Conservation (phyloP, 352 stramenopile genomes). For the Globisporangium cederbergense region DNA sequence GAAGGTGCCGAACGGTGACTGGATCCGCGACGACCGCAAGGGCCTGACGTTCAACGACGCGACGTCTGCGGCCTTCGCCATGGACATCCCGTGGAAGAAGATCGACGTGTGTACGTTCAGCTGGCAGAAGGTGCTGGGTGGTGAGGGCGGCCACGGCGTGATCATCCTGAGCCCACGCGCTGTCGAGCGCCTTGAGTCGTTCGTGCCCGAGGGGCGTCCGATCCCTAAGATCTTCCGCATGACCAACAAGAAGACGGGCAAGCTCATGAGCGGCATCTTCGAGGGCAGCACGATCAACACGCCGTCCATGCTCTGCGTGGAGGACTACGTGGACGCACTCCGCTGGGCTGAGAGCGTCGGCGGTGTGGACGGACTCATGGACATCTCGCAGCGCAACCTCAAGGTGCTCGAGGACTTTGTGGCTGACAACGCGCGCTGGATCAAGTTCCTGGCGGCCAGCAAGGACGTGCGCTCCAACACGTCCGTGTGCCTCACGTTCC, state of each 20-base stretch:
- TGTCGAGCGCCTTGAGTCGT: conserved; percentile 96
- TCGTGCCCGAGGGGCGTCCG: conserved; percentile 84
- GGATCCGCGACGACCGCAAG: conserved; percentile 93
- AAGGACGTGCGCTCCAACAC: conserved; percentile 94
- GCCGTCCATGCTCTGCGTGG: conserved; percentile 98
- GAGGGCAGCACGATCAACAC: conserved; percentile 99
- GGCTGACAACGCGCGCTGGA: conserved; percentile 92
- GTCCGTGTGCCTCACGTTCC: conserved; percentile 96
- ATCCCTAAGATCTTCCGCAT: conserved; percentile 99
- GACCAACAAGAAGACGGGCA: conserved; percentile 94
- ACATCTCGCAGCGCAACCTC: conserved; percentile 93
- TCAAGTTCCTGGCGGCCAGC: conserved; percentile 96
- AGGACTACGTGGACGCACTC: conserved; percentile 99
- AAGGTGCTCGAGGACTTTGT: conserved; percentile 96
- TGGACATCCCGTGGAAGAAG: conserved; percentile 99
- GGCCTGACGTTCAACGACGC: conserved; percentile 98
- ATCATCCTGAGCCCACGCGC: conserved; percentile 96
- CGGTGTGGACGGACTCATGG: conserved; percentile 92
- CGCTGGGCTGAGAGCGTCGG: conserved; percentile 95
- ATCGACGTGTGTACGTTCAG: conserved; percentile 99
- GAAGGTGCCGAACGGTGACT: conserved; percentile 94
- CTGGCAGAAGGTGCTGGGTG: conserved; percentile 99
- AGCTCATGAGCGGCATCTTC: conserved; percentile 94
- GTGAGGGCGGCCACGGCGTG: conserved; percentile 97
- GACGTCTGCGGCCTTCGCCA: conserved; percentile 97